Evolutionary conservation across 164 flowering plant genomes (phyloP).

Genomic region (Dillenia suffruticosa): DNA sequence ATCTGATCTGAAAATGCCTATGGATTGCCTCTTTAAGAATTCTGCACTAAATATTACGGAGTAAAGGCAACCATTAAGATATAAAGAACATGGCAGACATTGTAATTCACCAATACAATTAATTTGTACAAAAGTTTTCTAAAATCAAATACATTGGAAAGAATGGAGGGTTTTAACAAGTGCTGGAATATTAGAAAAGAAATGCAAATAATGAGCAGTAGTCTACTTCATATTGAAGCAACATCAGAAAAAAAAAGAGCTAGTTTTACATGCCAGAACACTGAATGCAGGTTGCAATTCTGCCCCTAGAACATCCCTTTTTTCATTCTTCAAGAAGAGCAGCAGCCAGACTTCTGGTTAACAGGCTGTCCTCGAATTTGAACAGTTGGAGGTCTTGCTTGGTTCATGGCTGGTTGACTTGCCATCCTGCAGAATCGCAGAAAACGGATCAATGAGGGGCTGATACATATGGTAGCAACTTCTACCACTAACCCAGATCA

Average conservation of each 20-base stretch:
- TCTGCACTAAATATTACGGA: too few species aligned
- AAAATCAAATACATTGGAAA: conserved; percentile 4
- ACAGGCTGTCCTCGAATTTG: conserved; percentile 78
- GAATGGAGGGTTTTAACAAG: conserved; percentile 4
- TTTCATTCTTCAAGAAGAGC: conserved; percentile 43
- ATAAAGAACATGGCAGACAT: too few species aligned
- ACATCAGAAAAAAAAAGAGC: conserved; percentile 5
- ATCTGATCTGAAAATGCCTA: too few species aligned
- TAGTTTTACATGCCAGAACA: conserved; percentile 31
- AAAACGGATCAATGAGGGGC: too few species aligned
- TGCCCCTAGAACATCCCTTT: background rate
- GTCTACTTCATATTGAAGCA: background rate
- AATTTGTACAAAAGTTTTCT: conserved; percentile 1
- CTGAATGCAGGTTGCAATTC: background rate
- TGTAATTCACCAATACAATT: background rate
- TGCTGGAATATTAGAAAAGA: background rate
- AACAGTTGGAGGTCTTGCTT: conserved; percentile 62
- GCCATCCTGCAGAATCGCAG: conserved; percentile 51
- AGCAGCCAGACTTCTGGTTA: conserved; percentile 60
- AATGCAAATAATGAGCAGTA: conserved; percentile 6
- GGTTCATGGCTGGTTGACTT: conserved; percentile 63
- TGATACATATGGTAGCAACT: too few species aligned
- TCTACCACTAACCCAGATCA: too few species aligned
- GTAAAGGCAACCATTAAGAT: too few species aligned
- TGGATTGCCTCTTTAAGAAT: too few species aligned